A percentile compares a stretch with the other conserved stretches of the same genome.
Evolutionary conservation across 768 basidiomycete species (phyloP).

Genomic region (Podaxis sp.): DNA sequence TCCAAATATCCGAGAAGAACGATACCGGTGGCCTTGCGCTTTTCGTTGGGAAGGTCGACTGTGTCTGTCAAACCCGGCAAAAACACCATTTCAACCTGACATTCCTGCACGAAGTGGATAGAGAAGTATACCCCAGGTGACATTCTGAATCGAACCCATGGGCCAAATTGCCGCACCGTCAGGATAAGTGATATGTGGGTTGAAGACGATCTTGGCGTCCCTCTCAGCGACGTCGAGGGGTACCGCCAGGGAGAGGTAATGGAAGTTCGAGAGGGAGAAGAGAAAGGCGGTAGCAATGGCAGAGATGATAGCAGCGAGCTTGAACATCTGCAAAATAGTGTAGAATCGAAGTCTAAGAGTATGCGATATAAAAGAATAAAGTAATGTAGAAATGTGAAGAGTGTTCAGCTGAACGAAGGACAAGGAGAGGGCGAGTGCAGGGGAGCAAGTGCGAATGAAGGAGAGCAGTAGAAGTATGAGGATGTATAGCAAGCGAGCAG

Average conservation of each 20-base stretch:
- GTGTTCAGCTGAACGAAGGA: background rate
- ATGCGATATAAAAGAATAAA: background rate
- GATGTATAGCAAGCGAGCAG: background rate
- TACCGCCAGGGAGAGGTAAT: background rate
- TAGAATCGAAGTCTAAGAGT: background rate
- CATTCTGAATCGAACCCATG: conserved; percentile 21
- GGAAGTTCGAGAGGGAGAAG: background rate
- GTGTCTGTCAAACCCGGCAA: conserved; percentile 25
- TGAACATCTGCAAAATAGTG: background rate
- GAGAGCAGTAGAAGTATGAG: background rate
- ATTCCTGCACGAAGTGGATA: background rate
- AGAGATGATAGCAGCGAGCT: background rate
- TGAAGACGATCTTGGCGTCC: conserved; percentile 22
- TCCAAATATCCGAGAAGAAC: conserved; percentile 46
- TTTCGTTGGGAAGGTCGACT: conserved; percentile 36
- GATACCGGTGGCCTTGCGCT: conserved; percentile 33
- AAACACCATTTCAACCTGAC: background rate
- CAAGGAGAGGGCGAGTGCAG: background rate
- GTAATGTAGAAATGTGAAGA: background rate
- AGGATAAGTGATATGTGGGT: conserved; percentile 24
- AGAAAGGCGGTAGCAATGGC: background rate
- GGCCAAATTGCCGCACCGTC: conserved; percentile 21
- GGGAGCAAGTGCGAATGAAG: background rate
- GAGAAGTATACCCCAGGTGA: conserved; percentile 24
- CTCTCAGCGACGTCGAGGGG: background rate